Percentiles rank a stretch among this genome's conserved stretches.
Conservation (phyloP, 306 rosid genomes). For the Cicer judaicum region DNA sequence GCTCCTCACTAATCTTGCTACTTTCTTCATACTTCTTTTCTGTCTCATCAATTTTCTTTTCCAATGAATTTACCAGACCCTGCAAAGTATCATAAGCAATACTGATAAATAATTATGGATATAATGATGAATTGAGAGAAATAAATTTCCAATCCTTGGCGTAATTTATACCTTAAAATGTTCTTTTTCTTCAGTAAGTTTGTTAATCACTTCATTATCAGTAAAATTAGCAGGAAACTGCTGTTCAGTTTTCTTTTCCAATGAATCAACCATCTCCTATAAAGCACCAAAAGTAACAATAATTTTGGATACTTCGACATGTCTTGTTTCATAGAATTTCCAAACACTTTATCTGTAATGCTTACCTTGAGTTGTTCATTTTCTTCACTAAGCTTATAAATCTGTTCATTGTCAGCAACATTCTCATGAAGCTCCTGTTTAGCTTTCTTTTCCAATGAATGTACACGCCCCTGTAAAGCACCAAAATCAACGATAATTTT, state of each 20-base stretch:
- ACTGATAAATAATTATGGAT: constrained; percentile 14
- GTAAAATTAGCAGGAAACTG: constrained; percentile 54
- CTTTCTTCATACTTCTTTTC: constrained; percentile 60
- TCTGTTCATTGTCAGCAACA: constrained; percentile 56
- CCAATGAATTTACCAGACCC: constrained; percentile 75
- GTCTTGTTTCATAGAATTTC: neutral
- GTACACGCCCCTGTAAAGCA: constrained; percentile 35
- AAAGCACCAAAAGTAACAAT: constrained; percentile 20
- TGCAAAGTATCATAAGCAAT: constrained; percentile 47
- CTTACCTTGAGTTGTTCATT: constrained; percentile 73
- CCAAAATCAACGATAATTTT: constrained; percentile 19
- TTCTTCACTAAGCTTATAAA: constrained; percentile 66
- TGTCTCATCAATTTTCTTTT: constrained; percentile 71
- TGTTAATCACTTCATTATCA: constrained; percentile 61
- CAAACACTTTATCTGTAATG: constrained; percentile 13
- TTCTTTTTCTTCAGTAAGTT: constrained; percentile 74
- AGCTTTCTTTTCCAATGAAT: constrained; percentile 37
- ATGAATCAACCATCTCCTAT: constrained; percentile 42
- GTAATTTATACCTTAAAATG: constrained; percentile 43
- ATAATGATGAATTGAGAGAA: constrained; percentile 19
- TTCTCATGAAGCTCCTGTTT: constrained; percentile 51
- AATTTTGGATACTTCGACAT: constrained; percentile 8
- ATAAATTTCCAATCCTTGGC: neutral
- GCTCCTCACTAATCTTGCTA: constrained; percentile 67
- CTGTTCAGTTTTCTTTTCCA: constrained; percentile 39